Base-by-base conservation (phyloP, 2,329 filamentous ascomycete species). In the Trichophyton verrucosum region DNA sequence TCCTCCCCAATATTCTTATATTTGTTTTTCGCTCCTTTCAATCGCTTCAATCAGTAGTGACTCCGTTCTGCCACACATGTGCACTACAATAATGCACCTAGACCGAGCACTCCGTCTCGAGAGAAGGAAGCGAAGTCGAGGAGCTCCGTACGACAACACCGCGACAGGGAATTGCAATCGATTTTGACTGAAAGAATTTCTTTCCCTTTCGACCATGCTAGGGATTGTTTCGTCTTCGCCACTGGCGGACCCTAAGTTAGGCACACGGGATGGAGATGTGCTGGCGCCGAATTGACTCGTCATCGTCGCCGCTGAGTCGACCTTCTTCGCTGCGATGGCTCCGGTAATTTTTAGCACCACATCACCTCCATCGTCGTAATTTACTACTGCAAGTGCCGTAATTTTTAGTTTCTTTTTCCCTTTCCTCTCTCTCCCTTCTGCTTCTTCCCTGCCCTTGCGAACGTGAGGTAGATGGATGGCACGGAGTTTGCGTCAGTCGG, bases 231-330 rank as follows among this genome's bases (percentile, higher is more conserved):
- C 49, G 24, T 55, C 30, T 36, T 55, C 27, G 49, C 49, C 49
- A 55, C 49, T 55, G 49, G 49, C 49, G 49, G 30, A 36, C 30
- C 33, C 27, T 20, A 36, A 36, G 24, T 55, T 44, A 44, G 27
- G 24, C 49, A n/a, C 13, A 55, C 27, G 27, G 24, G 49, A 55
- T 27, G 49, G 33, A 15, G 49, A 27, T 49, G 49, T 8, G 49
- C 27, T 33, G 49, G 49, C 49, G 49, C 27, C 49, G 33, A 55
- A 55, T 55, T 27, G 49, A 55, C 49, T 55, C 49, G 49, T 55
- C 49, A 55, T 55, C 49, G 49, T 27, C 49, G 46, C 40, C 40
- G 13, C n/a, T 44, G 3, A 8, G 13, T 44, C 40, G 7, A 44
- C 22, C 30, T 53, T 38, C 30, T 53, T 38, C 33, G 8, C 17